A percentile compares a stretch with the other conserved stretches of the same genome.
Conservation (phyloP, 345 rosid species). For the Fremontodendron californicum region DNA sequence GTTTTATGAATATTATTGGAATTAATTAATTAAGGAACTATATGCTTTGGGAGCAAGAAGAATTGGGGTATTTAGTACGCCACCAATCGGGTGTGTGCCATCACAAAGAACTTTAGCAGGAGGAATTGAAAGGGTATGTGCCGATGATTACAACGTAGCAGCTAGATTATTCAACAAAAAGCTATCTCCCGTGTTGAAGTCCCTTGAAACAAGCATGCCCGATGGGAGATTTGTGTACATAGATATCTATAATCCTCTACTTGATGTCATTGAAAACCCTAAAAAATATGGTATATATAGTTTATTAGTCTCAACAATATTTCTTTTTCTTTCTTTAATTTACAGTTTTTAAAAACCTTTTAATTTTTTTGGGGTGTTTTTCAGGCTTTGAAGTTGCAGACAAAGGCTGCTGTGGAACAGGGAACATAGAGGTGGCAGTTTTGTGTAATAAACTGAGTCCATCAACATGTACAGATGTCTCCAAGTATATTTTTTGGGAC, state of each 20-base stretch:
- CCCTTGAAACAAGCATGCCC: conserved; percentile 24
- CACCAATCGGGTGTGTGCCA: conserved; percentile 61
- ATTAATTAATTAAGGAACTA: conserved; percentile 37
- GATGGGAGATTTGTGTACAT: conserved; percentile 34
- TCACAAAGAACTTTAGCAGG: conserved; percentile 34
- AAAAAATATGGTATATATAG: conserved; percentile 41
- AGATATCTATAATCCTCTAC: conserved; percentile 52
- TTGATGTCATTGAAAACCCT: conserved; percentile 47
- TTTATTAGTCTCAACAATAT: background rate
- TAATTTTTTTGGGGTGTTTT: background rate
- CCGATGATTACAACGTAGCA: conserved; percentile 30
- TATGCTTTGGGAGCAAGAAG: conserved; percentile 45
- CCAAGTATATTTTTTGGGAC: conserved; percentile 60
- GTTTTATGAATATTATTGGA: background rate
- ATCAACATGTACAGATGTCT: conserved; percentile 35
- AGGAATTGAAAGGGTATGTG: conserved; percentile 26
- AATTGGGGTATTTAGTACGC: conserved; percentile 37
- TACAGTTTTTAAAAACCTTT: background rate
- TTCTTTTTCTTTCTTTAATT: background rate
- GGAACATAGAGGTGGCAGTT: conserved; percentile 37
- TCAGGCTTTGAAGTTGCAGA: conserved; percentile 38
- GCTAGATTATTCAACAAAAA: conserved; percentile 44
- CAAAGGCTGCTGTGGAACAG: conserved; percentile 58
- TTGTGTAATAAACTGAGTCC: conserved; percentile 41
- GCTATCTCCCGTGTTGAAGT: conserved; percentile 26